These are phyloP conservation scores for Lecanicillium sp. DNA, from an alignment of 2,329 filamentous ascomycete genomes.

Conservation along the genomic window DNA sequence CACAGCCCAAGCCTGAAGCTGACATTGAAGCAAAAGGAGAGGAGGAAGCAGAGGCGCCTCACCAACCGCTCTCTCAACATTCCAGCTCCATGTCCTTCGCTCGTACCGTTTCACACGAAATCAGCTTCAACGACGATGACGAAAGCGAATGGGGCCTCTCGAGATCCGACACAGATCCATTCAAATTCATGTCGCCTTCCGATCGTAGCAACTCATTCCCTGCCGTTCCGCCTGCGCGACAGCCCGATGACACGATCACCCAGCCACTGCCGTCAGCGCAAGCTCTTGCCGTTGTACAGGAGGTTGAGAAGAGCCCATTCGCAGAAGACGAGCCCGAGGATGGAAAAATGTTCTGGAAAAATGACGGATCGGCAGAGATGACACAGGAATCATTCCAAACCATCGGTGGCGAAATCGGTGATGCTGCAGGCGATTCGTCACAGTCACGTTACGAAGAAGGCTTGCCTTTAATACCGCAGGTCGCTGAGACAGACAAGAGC, in stretches of 20 bases:
- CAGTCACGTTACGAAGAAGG: conserved; percentile 66
- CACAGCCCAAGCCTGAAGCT: not conserved
- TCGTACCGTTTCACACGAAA: conserved; percentile 56
- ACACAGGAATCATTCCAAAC: conserved; percentile 21
- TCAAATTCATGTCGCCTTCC: conserved; percentile 52
- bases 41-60: not conserved
- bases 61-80: conserved; percentile 39
- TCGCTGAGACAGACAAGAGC: not conserved
- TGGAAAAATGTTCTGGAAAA: conserved; percentile 18
- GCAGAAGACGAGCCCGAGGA: conserved; percentile 31
- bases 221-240: conserved; percentile 39
- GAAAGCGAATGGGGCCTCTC: conserved; percentile 52
- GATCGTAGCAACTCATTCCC: conserved; percentile 61
- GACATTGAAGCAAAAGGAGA: not conserved
- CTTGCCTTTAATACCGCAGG: conserved; percentile 51
- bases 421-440: conserved; percentile 35
- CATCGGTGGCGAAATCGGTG: conserved; percentile 39
- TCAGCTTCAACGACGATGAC: conserved; percentile 55
- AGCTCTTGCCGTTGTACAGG: conserved; percentile 47
- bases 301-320: conserved; percentile 43
- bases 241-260: conserved; percentile 22
- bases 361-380: not conserved
- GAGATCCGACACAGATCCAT: conserved; percentile 49
- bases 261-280: conserved; percentile 43
- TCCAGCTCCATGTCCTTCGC: conserved; percentile 57